Evolutionary conservation across 108 stramenopile species (phyloP), one percentile per base, ranked within the genome.

Genomic region (Nitzschia sp.): DNA sequence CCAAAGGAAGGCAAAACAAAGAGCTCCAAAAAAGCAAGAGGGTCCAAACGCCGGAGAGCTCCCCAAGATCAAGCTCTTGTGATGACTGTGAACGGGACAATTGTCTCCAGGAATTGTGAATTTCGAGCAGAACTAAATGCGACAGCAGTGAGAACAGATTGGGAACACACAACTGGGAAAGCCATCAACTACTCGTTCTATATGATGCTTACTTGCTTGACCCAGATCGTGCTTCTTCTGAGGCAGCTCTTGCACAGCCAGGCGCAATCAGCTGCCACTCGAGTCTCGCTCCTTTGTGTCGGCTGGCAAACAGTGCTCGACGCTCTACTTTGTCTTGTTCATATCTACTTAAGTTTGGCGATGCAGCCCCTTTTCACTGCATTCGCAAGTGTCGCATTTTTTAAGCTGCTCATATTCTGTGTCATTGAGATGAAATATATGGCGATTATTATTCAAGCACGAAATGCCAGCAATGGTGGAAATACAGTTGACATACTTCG

Each of bases 341-440:
- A 96, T 72, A 86, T 98, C 9, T 85, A 90, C 45, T 66, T 96
- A 35, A 88, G 95, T 70, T 67, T 96, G 47, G 75, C 92, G 2
- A 83, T 96, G 72, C 89, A 90, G 59, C 80, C 87, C 11, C 79
- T 96, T 25, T 95, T 96, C 60, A 84, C 89, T 2, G 89, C 96
- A 22, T 94, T 96, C 75, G 90, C 87, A 23, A 85, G 82, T 54
- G 88, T 96, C n/a, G 94, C 95, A 0, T 96, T 98, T 53, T 96
- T 97, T 74, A 97, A 97, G 76, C 82, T 96, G 15, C 69, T 98
- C 26, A 94, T 94, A 29, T 97, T 97, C 66, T 94, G 91, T 57
- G 85, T 97, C 48, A 94, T 98, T 44, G 96, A 98, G 66, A 94
- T 97, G 87, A 96, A 96, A 11, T 95, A 94, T 80, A 90, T 97